Evolutionary conservation across 306 rosid species (phyloP).

Genomic region (Oxytropis ochrocephala): DNA sequence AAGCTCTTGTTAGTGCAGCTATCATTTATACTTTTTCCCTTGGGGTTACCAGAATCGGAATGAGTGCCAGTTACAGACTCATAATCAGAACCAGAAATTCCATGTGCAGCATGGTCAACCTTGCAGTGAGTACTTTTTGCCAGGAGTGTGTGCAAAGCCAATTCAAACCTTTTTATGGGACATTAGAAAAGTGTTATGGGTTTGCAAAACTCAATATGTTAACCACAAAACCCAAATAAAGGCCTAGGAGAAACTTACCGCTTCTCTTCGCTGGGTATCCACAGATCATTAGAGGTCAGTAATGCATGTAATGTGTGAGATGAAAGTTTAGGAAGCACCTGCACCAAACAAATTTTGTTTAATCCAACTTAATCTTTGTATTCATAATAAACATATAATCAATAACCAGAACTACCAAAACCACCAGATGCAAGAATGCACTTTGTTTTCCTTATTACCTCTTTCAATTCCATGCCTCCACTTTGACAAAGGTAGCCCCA

Average conservation of each 20-base stretch:
- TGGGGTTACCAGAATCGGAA: constrained; percentile 43
- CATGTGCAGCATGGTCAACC: constrained; percentile 63
- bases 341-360: constrained; percentile 22
- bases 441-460: constrained; percentile 46
- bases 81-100: constrained; percentile 59
- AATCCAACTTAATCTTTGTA: background rate
- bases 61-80: constrained; percentile 44
- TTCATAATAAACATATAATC: constrained; percentile 6
- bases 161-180: constrained; percentile 56
- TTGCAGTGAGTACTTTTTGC: constrained; percentile 62
- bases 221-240: constrained; percentile 28
- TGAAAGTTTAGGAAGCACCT: constrained; percentile 96
- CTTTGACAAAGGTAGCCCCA: constrained; percentile 99
- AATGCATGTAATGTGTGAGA: constrained; percentile 80
- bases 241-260: constrained; percentile 42
- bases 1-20: constrained; percentile 40
- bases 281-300: constrained; percentile 77
- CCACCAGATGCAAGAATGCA: constrained; percentile 13
- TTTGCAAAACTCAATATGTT: constrained; percentile 17
- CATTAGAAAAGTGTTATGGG: constrained; percentile 20
- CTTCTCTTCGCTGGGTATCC: constrained; percentile 88
- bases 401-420: constrained; percentile 17
- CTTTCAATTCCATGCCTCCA: constrained; percentile 94
- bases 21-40: constrained; percentile 45
- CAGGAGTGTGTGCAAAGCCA: constrained; percentile 70